Evolutionary conservation across 768 basidiomycete genomes (phyloP), one percentile per base, ranked within the genome.

Genomic region (Trametes elegans): DNA sequence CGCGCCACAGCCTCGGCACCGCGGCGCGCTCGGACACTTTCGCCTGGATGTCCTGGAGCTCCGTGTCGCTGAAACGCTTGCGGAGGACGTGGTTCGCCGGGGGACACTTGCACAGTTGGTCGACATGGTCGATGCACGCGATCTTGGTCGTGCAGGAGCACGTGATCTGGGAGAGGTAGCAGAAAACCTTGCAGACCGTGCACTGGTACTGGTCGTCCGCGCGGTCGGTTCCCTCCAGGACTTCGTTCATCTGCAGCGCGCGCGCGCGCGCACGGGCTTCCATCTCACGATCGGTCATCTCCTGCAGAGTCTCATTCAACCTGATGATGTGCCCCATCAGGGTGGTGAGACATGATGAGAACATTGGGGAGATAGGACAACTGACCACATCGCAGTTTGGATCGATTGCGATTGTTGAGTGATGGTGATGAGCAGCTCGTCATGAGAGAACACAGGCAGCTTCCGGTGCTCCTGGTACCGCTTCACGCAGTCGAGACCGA

Each of bases 181-280:
- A 94, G 72, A 96, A 98, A 5, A 79, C 82, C 68, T 97, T 95
- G 87, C 97, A 98, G 60, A 88, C 73, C 45, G 78, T 74, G 78
- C 97, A 99, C 70, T 98, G 97, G 70, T 95, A 96, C 67, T 97
- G 93, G 49, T 98, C 95, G 68, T 98, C 97, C 0, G 87, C 78
- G 11, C 84, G 83, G 69, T 98, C 95, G 62, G 84, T 79, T 60
- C 86, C 82, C 62, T 91, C 87, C 24, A 92, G 73, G 31, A 78
- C 73, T 68, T 97, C 93, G 21, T 73, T 68, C 39, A 92, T 70
- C n/a, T 79, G 79, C 31, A 79, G 69, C 18, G 73, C 62, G 28
- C 90, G 84, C 29, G 90, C 81, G 24, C 73, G 73, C 44, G 74
- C 74, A 26, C 97, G 88, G 49, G 84, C 78, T 7, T 67, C 70